Conservation (phyloP, 1,284 basidiomycete species). For the Taiwanofungus camphoratus region DNA sequence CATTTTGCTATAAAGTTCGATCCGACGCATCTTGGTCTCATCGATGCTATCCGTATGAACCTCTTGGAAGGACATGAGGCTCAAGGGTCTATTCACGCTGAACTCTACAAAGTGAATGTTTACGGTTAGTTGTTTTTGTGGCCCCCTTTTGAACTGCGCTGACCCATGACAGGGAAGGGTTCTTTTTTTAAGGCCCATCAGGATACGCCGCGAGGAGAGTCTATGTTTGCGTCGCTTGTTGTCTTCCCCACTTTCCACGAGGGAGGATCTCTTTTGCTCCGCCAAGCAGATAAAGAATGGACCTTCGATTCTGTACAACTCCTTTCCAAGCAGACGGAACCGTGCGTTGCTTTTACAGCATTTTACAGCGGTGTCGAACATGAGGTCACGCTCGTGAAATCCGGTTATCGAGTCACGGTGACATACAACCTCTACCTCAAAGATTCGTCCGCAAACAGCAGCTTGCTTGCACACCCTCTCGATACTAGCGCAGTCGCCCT, state of each 20-base stretch:
- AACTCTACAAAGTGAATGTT: neutral
- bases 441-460: neutral
- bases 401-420: slow-evolving; percentile 36
- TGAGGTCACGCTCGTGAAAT: slow-evolving; percentile 35
- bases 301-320: slow-evolving; percentile 28
- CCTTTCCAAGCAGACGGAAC: slow-evolving; percentile 8
- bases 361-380: slow-evolving; percentile 43
- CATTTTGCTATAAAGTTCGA: slow-evolving; percentile 26
- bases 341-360: slow-evolving; percentile 29
- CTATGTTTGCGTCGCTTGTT: slow-evolving; percentile 39
- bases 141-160: neutral
- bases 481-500: slow-evolving; percentile 1
- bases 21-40: slow-evolving; percentile 17
- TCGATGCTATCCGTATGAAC: slow-evolving; percentile 18
- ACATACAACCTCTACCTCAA: slow-evolving; percentile 34
- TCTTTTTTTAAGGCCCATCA: slow-evolving; percentile 25
- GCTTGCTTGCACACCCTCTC: neutral
- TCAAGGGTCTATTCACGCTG: neutral
- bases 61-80: slow-evolving; percentile 18
- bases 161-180: slow-evolving; percentile 9
- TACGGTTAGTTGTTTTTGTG: neutral
- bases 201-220: slow-evolving; percentile 20
- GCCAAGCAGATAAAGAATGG: slow-evolving; percentile 23
- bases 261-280: slow-evolving; percentile 34
- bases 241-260: slow-evolving; percentile 36